These are phyloP conservation scores for Chalaropsis thielavioides DNA, from an alignment of 2,329 filamentous ascomycete genomes.

Conservation along the genomic window DNA sequence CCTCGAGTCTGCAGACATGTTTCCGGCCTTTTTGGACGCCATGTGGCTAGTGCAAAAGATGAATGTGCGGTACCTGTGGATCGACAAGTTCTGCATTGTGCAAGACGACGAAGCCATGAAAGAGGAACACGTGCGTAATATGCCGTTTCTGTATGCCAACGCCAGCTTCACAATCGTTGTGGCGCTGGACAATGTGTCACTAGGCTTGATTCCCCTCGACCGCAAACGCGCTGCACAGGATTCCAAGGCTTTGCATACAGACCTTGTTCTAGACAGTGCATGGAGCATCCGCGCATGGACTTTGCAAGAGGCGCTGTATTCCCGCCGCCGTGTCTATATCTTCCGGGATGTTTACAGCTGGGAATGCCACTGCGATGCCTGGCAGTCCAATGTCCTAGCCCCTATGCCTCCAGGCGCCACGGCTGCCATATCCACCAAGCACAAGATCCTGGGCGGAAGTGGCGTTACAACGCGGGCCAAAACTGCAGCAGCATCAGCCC, in stretches of 20 bases:
- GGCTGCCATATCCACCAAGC: slow-evolving; percentile 12
- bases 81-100: slow-evolving; percentile 33
- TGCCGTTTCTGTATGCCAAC: slow-evolving; percentile 33
- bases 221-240: slow-evolving; percentile 23
- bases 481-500: slow-evolving; percentile 12
- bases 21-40: slow-evolving; percentile 31
- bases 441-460: slow-evolving; percentile 19
- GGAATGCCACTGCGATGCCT: slow-evolving; percentile 33
- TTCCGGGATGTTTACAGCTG: slow-evolving; percentile 31
- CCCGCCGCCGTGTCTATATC: slow-evolving; percentile 30
- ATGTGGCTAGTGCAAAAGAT: slow-evolving; percentile 32
- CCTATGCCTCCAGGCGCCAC: neutral
- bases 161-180: slow-evolving; percentile 33
- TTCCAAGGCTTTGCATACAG: slow-evolving; percentile 24
- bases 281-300: slow-evolving; percentile 33
- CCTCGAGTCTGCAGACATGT: slow-evolving; percentile 28
- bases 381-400: slow-evolving; percentile 23
- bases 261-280: slow-evolving; percentile 27
- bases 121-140: slow-evolving; percentile 29
- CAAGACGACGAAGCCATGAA: slow-evolving; percentile 31
- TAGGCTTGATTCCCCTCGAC: slow-evolving; percentile 27
- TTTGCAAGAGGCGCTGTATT: slow-evolving; percentile 31
- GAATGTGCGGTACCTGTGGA: slow-evolving; percentile 32
- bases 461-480: neutral
- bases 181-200: slow-evolving; percentile 28